phyloP scores from a whole-genome alignment of 805 yeast genomes.

The Wickerhamomyces subpelliculosus region DNA sequence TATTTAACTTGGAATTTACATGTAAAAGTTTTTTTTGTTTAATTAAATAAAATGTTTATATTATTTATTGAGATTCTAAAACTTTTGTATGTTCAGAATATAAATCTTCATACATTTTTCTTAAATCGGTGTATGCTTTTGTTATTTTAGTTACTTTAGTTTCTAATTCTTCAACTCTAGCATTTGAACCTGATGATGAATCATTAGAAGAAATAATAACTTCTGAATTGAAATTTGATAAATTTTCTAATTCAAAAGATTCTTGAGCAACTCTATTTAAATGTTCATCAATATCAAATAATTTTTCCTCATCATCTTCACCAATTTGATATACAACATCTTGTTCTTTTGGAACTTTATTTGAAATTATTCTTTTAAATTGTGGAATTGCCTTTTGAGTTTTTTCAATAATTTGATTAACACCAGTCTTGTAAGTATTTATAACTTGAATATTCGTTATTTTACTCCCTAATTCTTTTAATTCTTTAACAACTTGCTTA shows the following conservation, averaged over 20 bases:
- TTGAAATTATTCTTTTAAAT: conserved; percentile 53
- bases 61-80: conserved; percentile 4
- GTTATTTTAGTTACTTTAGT: conserved; percentile 43
- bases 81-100: conserved; percentile 43
- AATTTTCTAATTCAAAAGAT: conserved; percentile 43
- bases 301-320: conserved; percentile 13
- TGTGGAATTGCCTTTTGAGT: conserved; percentile 42
- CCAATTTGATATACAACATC: conserved; percentile 32
- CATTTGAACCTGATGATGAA: conserved; percentile 12
- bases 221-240: conserved; percentile 33
- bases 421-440: conserved; percentile 6
- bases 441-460: conserved; percentile 15
- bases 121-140: conserved; percentile 51
- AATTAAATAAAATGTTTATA: conserved; percentile 15
- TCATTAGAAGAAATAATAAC: conserved; percentile 17
- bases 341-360: conserved; percentile 34
- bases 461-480: conserved; percentile 25
- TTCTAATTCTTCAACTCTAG: conserved; percentile 32
- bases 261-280: conserved; percentile 41
- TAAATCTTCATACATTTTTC: conserved; percentile 53
- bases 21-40: not conserved
- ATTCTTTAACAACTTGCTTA: conserved; percentile 57
- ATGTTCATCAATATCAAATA: conserved; percentile 41
- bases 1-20: not conserved
- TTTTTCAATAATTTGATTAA: conserved; percentile 12